A percentile compares a stretch with the other conserved stretches of the same genome.
Evolutionary conservation across 2,329 filamentous ascomycete genomes (phyloP).

Genomic region (Aaosphaeria arxii): DNA sequence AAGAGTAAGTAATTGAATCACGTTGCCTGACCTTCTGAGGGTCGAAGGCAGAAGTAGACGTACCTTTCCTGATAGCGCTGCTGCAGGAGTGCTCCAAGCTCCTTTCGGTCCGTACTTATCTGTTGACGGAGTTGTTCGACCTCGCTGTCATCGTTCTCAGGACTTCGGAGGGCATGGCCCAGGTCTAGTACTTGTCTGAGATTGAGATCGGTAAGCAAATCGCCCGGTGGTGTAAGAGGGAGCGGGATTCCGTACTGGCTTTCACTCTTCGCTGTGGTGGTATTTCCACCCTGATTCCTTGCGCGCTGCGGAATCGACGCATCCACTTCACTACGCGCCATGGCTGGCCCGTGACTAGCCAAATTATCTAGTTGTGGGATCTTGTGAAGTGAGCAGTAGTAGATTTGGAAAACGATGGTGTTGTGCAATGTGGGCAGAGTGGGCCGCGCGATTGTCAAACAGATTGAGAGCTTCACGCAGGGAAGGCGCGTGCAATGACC

Average conservation of each 20-base stretch:
- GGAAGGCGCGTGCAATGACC: no score
- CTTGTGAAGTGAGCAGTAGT: no score
- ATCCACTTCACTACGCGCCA: conserved; percentile 1
- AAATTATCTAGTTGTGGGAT: no score
- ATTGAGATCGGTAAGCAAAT: conserved; percentile 1
- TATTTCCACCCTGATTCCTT: no score
- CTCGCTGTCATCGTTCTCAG: conserved; percentile 17
- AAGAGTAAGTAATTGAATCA: not conserved
- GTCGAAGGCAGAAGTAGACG: not conserved
- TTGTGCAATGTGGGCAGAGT: no score
- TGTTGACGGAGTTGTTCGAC: conserved; percentile 17
- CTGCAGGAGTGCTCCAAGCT: conserved; percentile 14
- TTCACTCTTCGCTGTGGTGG: conserved; percentile 6
- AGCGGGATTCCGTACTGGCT: conserved; percentile 20
- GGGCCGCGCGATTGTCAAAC: no score
- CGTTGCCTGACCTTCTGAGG: conserved; percentile 16
- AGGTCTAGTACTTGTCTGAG: conserved; percentile 19
- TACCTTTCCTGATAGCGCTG: conserved; percentile 5
- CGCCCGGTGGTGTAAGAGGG: not conserved
- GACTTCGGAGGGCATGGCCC: conserved; percentile 14
- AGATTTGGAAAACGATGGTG: no score
- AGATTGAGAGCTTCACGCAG: no score
- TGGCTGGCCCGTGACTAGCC: not conserved
- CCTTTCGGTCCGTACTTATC: conserved; percentile 13
- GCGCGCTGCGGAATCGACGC: not conserved